These are phyloP conservation scores for Hypoxylon sp. DNA, from an alignment of 2,329 filamentous ascomycete species.

Conservation along the genomic window DNA sequence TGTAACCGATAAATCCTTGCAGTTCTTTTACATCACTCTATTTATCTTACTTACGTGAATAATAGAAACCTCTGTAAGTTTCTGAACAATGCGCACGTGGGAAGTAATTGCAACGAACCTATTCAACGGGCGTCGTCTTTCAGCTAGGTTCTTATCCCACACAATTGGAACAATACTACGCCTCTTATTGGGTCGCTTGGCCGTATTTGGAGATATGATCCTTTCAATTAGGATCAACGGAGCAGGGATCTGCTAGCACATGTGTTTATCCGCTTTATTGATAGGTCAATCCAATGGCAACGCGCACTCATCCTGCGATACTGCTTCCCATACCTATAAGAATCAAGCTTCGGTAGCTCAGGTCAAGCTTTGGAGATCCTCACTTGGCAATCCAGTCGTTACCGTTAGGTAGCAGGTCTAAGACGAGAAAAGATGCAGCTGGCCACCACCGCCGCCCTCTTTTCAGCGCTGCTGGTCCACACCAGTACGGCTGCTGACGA, in stretches of 20 bases:
- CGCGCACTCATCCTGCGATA: slow-evolving; percentile 16
- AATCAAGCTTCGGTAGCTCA: slow-evolving; percentile 29
- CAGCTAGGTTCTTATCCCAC: slow-evolving; percentile 24
- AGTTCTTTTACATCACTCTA: not conserved
- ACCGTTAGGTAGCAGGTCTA: slow-evolving; percentile 14
- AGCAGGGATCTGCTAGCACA: slow-evolving; percentile 21
- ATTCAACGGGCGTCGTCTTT: slow-evolving; percentile 11
- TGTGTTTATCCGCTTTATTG: slow-evolving; percentile 33
- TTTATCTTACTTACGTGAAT: not conserved
- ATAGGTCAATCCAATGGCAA: slow-evolving; percentile 32
- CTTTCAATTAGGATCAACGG: slow-evolving; percentile 32
- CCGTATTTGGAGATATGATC: slow-evolving; percentile 5
- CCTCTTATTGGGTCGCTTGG: slow-evolving; percentile 28
- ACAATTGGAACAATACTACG: slow-evolving; percentile 21
- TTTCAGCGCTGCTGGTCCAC: slow-evolving; percentile 35
- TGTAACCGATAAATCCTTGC: not conserved
- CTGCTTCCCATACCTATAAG: slow-evolving; percentile 30
- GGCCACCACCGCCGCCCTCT: slow-evolving; percentile 23
- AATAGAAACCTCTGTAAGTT: not conserved
- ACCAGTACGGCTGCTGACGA: slow-evolving; percentile 33
- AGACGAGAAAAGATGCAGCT: slow-evolving; percentile 37
- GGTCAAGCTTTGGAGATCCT: slow-evolving; percentile 25
- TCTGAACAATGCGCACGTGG: not conserved
- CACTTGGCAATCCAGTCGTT: slow-evolving; percentile 33
- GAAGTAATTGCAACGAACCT: slow-evolving; percentile 3